These are phyloP conservation scores for Fraxinus xanthoxyloides DNA, from an alignment of 305 asterid species.

Conservation along the genomic window DNA sequence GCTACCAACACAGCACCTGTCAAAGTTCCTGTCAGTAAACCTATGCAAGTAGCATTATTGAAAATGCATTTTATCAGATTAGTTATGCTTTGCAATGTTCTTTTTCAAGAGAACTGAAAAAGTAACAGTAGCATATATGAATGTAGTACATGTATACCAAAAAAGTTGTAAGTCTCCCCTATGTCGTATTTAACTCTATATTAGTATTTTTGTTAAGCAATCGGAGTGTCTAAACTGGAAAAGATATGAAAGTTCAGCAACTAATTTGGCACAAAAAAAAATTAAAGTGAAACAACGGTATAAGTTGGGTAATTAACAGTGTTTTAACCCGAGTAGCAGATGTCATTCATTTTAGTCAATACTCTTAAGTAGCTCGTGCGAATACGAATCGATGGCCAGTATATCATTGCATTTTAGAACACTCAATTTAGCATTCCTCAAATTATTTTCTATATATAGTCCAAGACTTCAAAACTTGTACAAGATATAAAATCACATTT, in stretches of 20 bases:
- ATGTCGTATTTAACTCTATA: neutral
- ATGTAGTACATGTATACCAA: neutral
- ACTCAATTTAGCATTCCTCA: neutral
- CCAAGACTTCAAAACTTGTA: neutral
- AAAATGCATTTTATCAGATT: neutral
- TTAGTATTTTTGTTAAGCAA: neutral
- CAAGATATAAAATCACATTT: neutral
- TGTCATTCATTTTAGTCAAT: neutral
- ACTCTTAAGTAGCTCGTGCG: neutral
- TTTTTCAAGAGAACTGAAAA: neutral
- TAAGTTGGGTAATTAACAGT: neutral
- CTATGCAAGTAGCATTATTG: neutral
- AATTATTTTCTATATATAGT: neutral
- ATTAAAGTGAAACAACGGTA: neutral
- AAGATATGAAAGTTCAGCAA: neutral
- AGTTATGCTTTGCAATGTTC: neutral
- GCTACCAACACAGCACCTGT: neutral
- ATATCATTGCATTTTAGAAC: neutral
- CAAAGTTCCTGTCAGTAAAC: neutral
- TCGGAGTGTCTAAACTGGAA: neutral
- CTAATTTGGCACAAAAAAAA: neutral
- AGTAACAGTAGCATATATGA: neutral
- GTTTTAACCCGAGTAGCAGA: neutral
- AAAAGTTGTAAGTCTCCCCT: neutral
- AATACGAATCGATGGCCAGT: neutral